Conservation (phyloP, 352 stramenopile species). For the Pythium dissimile region DNA sequence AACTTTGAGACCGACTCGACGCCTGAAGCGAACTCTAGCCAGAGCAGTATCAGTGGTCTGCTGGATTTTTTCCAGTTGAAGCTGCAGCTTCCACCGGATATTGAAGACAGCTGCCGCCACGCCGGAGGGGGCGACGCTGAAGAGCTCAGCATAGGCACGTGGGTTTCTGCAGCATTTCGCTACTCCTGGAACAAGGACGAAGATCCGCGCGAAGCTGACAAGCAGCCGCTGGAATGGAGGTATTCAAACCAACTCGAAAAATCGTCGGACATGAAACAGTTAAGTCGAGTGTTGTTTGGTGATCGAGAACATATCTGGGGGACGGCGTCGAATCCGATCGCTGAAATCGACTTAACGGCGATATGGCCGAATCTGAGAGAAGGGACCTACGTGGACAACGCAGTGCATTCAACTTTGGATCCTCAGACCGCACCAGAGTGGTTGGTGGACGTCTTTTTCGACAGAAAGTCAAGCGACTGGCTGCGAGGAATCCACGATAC, state of each 20-base stretch:
- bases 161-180: constrained; percentile 62
- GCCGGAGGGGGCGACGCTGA: constrained; percentile 25
- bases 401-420: constrained; percentile 76
- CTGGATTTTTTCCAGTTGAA: constrained; percentile 84
- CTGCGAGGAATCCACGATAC: constrained; percentile 10
- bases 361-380: constrained; percentile 72
- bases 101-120: constrained; percentile 60
- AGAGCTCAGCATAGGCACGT: constrained; percentile 47
- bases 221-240: constrained; percentile 6
- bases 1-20: constrained; percentile 75
- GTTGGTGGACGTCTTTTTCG: constrained; percentile 51
- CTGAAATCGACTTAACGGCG: constrained; percentile 51
- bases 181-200: constrained; percentile 50
- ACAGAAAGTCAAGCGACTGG: constrained; percentile 37
- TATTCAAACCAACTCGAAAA: not conserved
- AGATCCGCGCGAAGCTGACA: constrained; percentile 40
- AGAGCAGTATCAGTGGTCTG: constrained; percentile 75
- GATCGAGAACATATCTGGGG: constrained; percentile 30
- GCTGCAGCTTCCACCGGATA: constrained; percentile 52
- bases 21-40: constrained; percentile 63
- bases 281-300: constrained; percentile 34
- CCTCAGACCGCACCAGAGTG: constrained; percentile 59
- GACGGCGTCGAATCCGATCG: constrained; percentile 35
- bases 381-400: constrained; percentile 83
- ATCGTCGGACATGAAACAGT: not conserved